Conservation (phyloP, 2,329 filamentous ascomycete species). For the Pestalotiopsis fici region DNA sequence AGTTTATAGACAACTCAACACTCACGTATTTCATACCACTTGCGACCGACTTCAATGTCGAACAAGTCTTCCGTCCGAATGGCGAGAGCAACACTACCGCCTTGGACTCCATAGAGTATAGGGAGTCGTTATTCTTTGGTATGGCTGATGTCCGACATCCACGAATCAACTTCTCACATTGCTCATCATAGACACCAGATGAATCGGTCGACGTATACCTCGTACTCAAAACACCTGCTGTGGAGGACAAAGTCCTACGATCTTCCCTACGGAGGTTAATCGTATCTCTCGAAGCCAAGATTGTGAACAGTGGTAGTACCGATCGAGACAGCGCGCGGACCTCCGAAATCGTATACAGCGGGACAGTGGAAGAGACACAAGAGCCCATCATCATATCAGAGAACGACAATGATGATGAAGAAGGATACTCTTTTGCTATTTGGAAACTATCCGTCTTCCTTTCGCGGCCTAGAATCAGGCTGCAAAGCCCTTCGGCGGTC, state of each 20-base stretch:
- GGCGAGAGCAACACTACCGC: slow-evolving; percentile 42
- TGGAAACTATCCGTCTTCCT: slow-evolving; percentile 65
- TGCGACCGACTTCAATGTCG: slow-evolving; percentile 54
- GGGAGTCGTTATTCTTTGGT: slow-evolving; percentile 75
- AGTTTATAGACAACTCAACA: slow-evolving; percentile 59
- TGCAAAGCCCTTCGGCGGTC: slow-evolving; percentile 66
- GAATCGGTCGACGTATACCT: slow-evolving; percentile 72
- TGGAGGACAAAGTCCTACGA: slow-evolving; percentile 57
- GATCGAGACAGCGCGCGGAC: slow-evolving; percentile 49
- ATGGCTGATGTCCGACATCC: slow-evolving; percentile 33
- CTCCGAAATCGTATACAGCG: slow-evolving; percentile 63
- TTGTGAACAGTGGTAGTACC: slow-evolving; percentile 56
- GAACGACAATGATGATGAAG: slow-evolving; percentile 20
- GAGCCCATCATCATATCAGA: slow-evolving; percentile 52
- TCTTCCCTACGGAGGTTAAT: slow-evolving; percentile 63
- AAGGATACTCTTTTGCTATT: slow-evolving; percentile 42
- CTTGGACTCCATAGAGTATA: slow-evolving; percentile 60
- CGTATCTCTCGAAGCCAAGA: slow-evolving; percentile 67
- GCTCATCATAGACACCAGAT: slow-evolving; percentile 63
- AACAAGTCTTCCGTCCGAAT: slow-evolving; percentile 48
- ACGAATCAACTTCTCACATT: slow-evolving; percentile 36
- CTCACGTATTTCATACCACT: slow-evolving; percentile 63
- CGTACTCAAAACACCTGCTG: slow-evolving; percentile 64
- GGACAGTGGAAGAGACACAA: slow-evolving; percentile 48
- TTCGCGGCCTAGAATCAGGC: slow-evolving; percentile 60